Evolutionary conservation across 2,329 filamentous ascomycete genomes (phyloP), one percentile per base, ranked within the genome.

Genomic region (Lecanicillium sp.): DNA sequence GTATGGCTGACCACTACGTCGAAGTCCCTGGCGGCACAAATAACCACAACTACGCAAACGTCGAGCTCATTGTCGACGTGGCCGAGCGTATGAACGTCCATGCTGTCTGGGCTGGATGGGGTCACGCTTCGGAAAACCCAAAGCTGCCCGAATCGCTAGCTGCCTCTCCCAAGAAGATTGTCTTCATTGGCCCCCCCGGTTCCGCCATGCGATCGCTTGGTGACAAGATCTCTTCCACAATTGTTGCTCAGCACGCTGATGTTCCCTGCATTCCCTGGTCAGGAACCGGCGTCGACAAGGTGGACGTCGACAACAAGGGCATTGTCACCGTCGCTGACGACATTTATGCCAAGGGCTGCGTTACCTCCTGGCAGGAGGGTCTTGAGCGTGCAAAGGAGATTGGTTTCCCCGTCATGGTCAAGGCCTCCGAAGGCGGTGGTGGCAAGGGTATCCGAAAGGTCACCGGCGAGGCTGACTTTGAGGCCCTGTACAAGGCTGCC

Each of bases 41-140:
- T 72, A 98, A 98, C 77, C 95, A 98, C 81, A 98, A 98, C 68
- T 98, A 98, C 67, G 92, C 92, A 68, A 98, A 98, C 62, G 92
- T 98, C 44, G 92, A 98, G 71, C 75, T 98, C 60, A 98, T 98
- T 64, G 92, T 98, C 50, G 92, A 98, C 70, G 81, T 98, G 60
- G 92, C 92, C 18, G 92, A 98, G 74, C 87, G 92, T 46, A 97
- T 96, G 88, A 80, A 90, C 54, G 92, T 98, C 44, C 92, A 98
- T 58, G 92, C 92, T 43, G 92, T 98, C 13, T 98, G 92, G 92
- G 92, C 92, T 53, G 92, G 92, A 74, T 98, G 92, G 87, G 92
- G 92, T 56, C 92, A 98, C 63, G 92, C 92, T 52, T 98, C 92
- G 39, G 92, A 98, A 70, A 98, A 98, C 72, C 92, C 94, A 44